Percentiles rank a stretch among this genome's conserved stretches.
These are phyloP conservation scores for Incumbomyces lentus DNA, from an alignment of 2,329 filamentous ascomycete genomes.

Conservation along the genomic window DNA sequence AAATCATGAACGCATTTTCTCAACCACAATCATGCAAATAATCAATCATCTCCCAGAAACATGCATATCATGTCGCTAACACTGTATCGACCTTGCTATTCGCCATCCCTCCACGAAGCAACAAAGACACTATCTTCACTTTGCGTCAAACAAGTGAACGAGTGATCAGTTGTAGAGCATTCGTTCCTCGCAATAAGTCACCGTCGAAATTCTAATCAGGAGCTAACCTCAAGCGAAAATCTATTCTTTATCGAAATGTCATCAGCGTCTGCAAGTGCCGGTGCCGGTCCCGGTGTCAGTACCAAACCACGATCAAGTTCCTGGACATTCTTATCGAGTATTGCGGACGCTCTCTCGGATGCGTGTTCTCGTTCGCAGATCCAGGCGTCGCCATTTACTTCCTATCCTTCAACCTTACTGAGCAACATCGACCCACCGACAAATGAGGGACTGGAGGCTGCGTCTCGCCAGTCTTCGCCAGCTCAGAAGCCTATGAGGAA, in stretches of 20 bases:
- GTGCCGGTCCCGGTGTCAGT: no score
- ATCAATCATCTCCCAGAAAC: no score
- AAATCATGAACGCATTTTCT: no score
- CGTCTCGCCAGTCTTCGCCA: no score
- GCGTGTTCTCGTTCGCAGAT: conserved; percentile 3
- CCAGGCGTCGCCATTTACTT: conserved; percentile 3
- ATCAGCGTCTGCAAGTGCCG: neutral
- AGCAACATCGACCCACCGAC: conserved; percentile 2
- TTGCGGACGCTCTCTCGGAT: neutral
- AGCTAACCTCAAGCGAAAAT: neutral
- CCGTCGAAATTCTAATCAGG: neutral
- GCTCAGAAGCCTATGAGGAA: no score
- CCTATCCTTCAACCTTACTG: neutral
- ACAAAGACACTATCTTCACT: no score
- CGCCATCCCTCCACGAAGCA: no score
- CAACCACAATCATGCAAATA: no score
- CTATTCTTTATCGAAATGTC: neutral
- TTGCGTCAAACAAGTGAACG: neutral
- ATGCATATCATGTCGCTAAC: no score
- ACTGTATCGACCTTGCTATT: no score
- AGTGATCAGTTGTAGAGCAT: neutral
- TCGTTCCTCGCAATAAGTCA: neutral
- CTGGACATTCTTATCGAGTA: conserved; percentile 1
- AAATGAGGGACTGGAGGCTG: neutral
- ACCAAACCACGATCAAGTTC: neutral